Evolutionary conservation across 495 filamentous ascomycete species (phyloP), one percentile per base, ranked within the genome.

Genomic region (Aspergillus homomorphus): DNA sequence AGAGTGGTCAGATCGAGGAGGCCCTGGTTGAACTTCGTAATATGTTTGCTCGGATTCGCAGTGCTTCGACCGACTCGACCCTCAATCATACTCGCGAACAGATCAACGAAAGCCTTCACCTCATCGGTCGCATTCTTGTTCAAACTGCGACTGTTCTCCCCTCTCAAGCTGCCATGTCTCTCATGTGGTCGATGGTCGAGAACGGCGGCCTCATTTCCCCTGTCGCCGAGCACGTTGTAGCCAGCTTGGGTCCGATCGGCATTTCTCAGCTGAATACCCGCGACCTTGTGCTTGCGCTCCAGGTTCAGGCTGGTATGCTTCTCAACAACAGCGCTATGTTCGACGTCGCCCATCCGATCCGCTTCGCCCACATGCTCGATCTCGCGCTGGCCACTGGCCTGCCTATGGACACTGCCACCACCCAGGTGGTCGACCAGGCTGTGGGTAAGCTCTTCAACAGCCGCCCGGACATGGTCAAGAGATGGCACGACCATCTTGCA

Each of bases 41-140:
- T 67, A 91, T 94, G 87, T 96, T 96, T 69, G 74, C 82, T 57
- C 88, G 88, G 43, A 88, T 96, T 59, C 87, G 89, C 57, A 81
- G 82, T 46, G 65, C 76, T 42, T 76, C 78, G 54, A 51, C 76
- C 67, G 21, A 58, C 58, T 59, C 48, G 24, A 61, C 52, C 51
- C 77, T 63, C 14, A 63, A 64, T 49, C 62, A 62, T 26, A 67
- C 87, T 51, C 72, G 81, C 26, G 91, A 93, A 62, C 87, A 92
- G 72, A 88, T 96, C 50, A 93, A 96, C 63, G 93, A 97, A 68
- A 89, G 85, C 18, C 78, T 89, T 53, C 88, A 93, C 63, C 88
- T 96, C 62, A 83, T 96, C 52, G 82, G 80, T 49, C 74, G 72
- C 14, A 76, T 83, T 57, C 70, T 87, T 53, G 69, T 77, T 42